Evolutionary conservation across 140 eudicot species (phyloP), one percentile per base, ranked within the genome.

Genomic region (Flaveria floridana): DNA sequence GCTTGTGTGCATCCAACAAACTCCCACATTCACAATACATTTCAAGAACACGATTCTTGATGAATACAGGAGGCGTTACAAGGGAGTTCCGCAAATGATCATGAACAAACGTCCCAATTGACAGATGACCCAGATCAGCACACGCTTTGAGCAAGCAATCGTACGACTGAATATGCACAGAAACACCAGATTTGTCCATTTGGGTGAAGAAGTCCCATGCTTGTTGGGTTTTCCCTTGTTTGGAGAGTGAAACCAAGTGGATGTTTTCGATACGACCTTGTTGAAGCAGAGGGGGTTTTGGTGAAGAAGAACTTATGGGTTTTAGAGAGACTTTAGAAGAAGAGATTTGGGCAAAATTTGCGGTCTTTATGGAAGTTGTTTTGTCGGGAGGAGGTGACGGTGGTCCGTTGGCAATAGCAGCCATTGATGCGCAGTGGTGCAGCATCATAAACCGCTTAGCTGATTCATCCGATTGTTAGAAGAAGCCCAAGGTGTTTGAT

Each of bases 161-260:
- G 8, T 85, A 85, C 0, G 89, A 79, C 7, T 83, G 61, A 46
- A 83, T 77, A 26, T 78, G 39, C 34, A 83, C 80, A 5, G 72
- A 0, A 14, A 85, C 65, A 48, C 75, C 70, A 51, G 79, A 63
- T 4, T 71, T 23, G 74, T 77, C 79, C 89, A 86, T 76, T 73
- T 86, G 65, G 52, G 62, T 57, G 57, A 86, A 79, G 74, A 79
- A 86, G 41, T 72, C 73, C 14, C 39, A 70, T 28, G 83, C 89
- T 76, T 86, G 85, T 3, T 74, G 55, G 71, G 78, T 79, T 37
- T 86, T 83, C 7, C 81, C 78, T 75, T 86, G 89, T 58, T 77
- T 80, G 23, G 83, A 63, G 15, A 86, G 79, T 7, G 89, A 80
- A 50, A 86, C 41, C 47, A 86, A 74, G 59, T 86, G 84, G 21